A percentile compares a stretch with the other conserved stretches of the same genome.
Conservation (phyloP, 148 eudicot genomes). For the Rhododendron ferrugineum region DNA sequence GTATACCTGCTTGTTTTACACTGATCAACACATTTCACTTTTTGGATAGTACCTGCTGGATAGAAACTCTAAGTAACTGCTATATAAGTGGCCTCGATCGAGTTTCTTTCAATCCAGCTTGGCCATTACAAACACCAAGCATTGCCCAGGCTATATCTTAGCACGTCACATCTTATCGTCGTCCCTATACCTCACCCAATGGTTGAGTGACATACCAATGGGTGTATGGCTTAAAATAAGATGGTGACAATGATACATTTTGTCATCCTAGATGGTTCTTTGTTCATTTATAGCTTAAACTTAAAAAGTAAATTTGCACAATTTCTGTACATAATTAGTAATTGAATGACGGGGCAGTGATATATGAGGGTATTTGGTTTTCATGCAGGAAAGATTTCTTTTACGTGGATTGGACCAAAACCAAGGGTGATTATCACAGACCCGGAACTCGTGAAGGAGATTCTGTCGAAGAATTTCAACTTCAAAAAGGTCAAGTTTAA, state of each 20-base stretch:
- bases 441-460: constrained; percentile 16
- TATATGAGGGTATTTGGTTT: not conserved
- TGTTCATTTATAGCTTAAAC: not conserved
- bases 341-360: not conserved
- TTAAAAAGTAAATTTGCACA: not conserved
- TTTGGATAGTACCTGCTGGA: too few relatives aligned
- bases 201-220: too few relatives aligned
- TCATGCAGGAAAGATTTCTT: constrained; percentile 11
- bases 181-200: not conserved
- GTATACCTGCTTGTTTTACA: too few relatives aligned
- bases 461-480: not conserved
- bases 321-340: not conserved
- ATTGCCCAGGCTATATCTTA: not conserved
- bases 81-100: not conserved
- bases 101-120: not conserved
- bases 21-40: too few relatives aligned
- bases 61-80: too few relatives aligned
- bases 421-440: constrained; percentile 16
- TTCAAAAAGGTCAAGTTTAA: constrained; percentile 12
- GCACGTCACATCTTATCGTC: not conserved
- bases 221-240: too few relatives aligned
- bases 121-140: not conserved
- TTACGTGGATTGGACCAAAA: constrained; percentile 24
- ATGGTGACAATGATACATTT: too few relatives aligned
- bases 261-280: not conserved